phyloP scores from a whole-genome alignment of 2,329 filamentous ascomycete species.

The Balansia obtecta region DNA sequence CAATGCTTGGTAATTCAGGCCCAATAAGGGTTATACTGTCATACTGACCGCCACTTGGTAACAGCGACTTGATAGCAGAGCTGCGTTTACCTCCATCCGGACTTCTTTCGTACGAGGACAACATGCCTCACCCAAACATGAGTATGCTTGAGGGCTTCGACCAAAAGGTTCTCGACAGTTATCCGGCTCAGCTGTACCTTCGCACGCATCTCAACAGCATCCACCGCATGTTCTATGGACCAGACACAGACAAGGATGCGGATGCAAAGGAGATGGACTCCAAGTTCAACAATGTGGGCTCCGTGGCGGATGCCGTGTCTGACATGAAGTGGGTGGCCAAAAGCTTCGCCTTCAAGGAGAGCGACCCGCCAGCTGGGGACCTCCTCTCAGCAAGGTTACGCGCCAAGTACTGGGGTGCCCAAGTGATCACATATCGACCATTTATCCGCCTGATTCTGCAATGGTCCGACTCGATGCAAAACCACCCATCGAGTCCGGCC shows the following conservation, averaged over 20 bases:
- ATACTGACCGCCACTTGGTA: not conserved
- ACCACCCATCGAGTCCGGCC: constrained; percentile 21
- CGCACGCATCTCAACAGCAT: constrained; percentile 53
- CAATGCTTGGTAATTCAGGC: too few relatives aligned
- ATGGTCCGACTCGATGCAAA: constrained; percentile 25
- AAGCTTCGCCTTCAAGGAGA: constrained; percentile 46
- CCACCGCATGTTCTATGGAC: constrained; percentile 43
- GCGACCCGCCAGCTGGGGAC: constrained; percentile 58
- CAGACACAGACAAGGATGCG: constrained; percentile 20
- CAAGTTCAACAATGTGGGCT: constrained; percentile 34
- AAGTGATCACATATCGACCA: constrained; percentile 78
- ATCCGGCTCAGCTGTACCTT: constrained; percentile 50
- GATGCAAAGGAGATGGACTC: constrained; percentile 14
- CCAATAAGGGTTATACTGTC: not conserved
- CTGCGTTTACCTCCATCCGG: constrained; percentile 51
- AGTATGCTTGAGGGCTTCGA: constrained; percentile 30
- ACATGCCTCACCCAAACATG: constrained; percentile 55
- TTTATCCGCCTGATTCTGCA: constrained; percentile 50
- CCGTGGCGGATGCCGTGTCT: constrained; percentile 30
- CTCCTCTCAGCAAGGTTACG: constrained; percentile 75
- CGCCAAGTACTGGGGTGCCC: constrained; percentile 89
- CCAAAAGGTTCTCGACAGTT: constrained; percentile 42
- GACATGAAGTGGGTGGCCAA: constrained; percentile 34
- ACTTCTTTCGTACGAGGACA: constrained; percentile 47
- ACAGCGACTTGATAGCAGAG: constrained; percentile 82